Evolutionary conservation across 306 rosid species (phyloP).

Genomic region (Vigna nakashimae): DNA sequence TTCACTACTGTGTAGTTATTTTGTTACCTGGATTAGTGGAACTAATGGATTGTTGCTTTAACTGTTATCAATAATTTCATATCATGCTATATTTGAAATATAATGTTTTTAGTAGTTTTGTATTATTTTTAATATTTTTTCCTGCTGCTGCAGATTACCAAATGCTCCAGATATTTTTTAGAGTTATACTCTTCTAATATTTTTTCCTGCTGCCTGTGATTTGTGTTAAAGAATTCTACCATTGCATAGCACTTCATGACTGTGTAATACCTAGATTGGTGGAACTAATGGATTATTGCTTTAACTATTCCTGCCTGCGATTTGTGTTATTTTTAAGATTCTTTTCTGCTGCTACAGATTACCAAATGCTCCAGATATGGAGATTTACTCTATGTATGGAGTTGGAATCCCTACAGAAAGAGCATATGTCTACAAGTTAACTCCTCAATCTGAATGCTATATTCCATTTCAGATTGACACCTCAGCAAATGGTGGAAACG

Average conservation of each 20-base stretch:
- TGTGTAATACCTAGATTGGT: too few relatives aligned
- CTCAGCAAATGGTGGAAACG: slow-evolving; percentile 68
- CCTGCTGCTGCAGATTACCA: too few relatives aligned
- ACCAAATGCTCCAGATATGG: slow-evolving; percentile 86
- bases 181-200: too few relatives aligned
- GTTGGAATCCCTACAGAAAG: slow-evolving; percentile 91
- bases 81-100: slow-evolving; percentile 27
- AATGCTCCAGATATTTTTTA: too few relatives aligned
- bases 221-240: too few relatives aligned
- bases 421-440: slow-evolving; percentile 75
- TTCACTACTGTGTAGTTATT: slow-evolving; percentile 8
- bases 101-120: slow-evolving; percentile 15
- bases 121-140: too few relatives aligned
- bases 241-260: too few relatives aligned
- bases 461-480: slow-evolving; percentile 88
- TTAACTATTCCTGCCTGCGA: slow-evolving; percentile 14
- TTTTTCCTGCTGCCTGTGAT: too few relatives aligned
- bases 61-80: slow-evolving; percentile 15
- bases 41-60: slow-evolving; percentile 22
- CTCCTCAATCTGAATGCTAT: slow-evolving; percentile 67
- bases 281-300: too few relatives aligned
- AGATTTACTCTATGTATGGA: slow-evolving; percentile 86
- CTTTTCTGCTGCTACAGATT: slow-evolving; percentile 63
- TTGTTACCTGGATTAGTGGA: slow-evolving; percentile 33
- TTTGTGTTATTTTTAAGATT: slow-evolving; percentile 35